Evolutionary conservation across 306 rosid genomes (phyloP).

Genomic region (Alnus rubra): DNA sequence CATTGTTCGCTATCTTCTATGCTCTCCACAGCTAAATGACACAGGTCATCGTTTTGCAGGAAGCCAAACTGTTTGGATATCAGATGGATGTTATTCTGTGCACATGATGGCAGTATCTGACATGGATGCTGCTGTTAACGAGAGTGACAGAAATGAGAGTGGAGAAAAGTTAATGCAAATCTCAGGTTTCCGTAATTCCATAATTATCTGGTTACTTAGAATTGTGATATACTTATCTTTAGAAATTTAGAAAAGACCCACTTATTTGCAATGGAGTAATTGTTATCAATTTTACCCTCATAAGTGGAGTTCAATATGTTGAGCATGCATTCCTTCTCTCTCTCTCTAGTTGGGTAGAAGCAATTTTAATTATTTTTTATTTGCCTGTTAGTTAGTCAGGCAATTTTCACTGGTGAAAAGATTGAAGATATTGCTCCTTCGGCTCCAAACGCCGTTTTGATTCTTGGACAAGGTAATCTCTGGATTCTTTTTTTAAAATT

Average conservation of each 20-base stretch:
- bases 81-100: constrained; percentile 74
- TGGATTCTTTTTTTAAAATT: background rate
- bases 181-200: constrained; percentile 53
- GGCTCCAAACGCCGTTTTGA: constrained; percentile 65
- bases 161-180: constrained; percentile 50
- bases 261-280: background rate
- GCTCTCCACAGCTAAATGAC: constrained; percentile 22
- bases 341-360: background rate
- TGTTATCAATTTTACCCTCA: background rate
- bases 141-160: constrained; percentile 44
- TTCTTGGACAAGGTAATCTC: constrained; percentile 88
- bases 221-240: background rate
- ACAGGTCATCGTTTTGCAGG: constrained; percentile 48
- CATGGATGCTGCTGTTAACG: constrained; percentile 46
- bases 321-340: background rate
- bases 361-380: background rate
- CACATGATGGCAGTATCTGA: constrained; percentile 57
- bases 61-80: constrained; percentile 77
- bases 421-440: constrained; percentile 72
- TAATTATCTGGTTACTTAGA: constrained; percentile 22
- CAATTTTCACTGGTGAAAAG: constrained; percentile 74
- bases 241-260: background rate
- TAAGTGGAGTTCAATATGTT: constrained; percentile 15
- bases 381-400: constrained; percentile 53
- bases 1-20: constrained; percentile 5